Conservation (phyloP, 2,329 filamentous ascomycete genomes). For the Sporothrix euskadiensis region DNA sequence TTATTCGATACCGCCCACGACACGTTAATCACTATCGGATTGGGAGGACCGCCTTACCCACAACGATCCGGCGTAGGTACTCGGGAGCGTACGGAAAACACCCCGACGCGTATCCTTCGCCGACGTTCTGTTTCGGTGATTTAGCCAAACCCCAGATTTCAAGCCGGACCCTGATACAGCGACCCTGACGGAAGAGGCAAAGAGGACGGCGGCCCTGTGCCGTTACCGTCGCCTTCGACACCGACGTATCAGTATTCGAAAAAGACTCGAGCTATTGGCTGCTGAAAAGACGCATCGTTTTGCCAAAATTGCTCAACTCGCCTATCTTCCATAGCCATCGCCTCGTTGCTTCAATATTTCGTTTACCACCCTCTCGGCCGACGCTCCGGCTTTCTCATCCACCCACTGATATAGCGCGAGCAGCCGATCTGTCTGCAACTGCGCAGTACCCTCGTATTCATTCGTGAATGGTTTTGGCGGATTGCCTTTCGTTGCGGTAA, state of each 20-base stretch:
- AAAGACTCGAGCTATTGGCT: background rate
- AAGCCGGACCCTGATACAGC: background rate
- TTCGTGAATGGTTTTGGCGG: conserved; percentile 22
- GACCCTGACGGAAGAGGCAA: background rate
- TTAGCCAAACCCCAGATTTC: no score
- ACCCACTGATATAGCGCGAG: background rate
- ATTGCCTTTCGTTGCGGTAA: conserved; percentile 31
- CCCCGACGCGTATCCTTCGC: background rate
- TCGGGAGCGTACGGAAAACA: background rate
- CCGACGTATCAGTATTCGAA: background rate
- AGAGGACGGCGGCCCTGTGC: conserved; percentile 11
- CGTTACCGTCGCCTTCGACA: conserved; percentile 7
- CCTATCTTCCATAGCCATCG: no score
- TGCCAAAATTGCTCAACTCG: background rate
- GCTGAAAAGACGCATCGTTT: background rate
- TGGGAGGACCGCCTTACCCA: background rate
- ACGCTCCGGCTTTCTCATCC: background rate
- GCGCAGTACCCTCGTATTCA: background rate
- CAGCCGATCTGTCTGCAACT: background rate
- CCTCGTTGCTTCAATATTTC: no score
- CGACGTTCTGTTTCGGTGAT: background rate
- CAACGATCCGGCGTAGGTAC: background rate
- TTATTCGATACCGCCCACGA: background rate
- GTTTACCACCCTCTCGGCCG: background rate
- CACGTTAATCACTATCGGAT: background rate